Conservation (phyloP, 2,329 filamentous ascomycete genomes). For the Ilyonectria destructans region DNA sequence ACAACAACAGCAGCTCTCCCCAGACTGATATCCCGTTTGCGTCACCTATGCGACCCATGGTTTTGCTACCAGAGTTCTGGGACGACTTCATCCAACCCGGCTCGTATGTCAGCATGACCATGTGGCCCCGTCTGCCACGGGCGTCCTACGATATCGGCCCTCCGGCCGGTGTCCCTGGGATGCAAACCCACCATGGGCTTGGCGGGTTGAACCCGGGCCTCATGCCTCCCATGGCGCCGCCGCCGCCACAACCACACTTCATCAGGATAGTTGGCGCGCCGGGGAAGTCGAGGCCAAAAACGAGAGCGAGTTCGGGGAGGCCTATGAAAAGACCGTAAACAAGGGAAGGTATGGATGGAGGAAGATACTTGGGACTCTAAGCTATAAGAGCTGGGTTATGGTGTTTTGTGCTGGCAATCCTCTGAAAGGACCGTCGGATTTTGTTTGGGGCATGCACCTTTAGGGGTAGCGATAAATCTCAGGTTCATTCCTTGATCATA, state of each 20-base stretch:
- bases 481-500: neutral
- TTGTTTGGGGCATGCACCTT: neutral
- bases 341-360: neutral
- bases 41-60: constrained; percentile 23
- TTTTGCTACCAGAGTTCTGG: constrained; percentile 36
- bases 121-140: constrained; percentile 22
- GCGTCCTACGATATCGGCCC: constrained; percentile 11
- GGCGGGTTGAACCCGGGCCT: constrained; percentile 16
- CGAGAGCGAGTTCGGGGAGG: constrained; percentile 27
- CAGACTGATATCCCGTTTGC: neutral
- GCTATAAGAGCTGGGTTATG: constrained; percentile 1
- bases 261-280: constrained; percentile 22
- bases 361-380: neutral
- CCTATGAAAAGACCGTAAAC: constrained; percentile 19
- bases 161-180: constrained; percentile 3
- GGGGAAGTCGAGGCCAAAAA: constrained; percentile 23
- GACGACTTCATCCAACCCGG: constrained; percentile 36
- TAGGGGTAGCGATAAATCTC: neutral
- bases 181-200: constrained; percentile 8
- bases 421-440: neutral
- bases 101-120: constrained; percentile 26
- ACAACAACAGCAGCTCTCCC: neutral
- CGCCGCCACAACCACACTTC: constrained; percentile 25
- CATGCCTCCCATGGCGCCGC: constrained; percentile 32
- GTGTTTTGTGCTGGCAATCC: neutral